Base-by-base conservation (phyloP, 495 filamentous ascomycete species). In the Penicillium salamii region DNA sequence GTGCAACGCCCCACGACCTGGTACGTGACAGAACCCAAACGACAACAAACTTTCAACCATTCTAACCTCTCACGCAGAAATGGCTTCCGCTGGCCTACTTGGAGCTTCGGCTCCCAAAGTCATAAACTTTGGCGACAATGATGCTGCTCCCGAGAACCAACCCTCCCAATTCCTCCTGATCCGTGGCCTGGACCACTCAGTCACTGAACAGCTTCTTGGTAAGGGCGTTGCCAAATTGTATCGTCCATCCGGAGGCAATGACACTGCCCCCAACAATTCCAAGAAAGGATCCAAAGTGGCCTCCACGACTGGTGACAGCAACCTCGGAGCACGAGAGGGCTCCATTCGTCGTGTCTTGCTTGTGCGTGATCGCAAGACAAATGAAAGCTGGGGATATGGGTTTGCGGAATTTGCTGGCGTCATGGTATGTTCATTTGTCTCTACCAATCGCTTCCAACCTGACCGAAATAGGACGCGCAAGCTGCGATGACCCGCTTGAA, bases 331-430 rank as follows among this genome's bases (percentile, higher is more conserved):
- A 6, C 82, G 79, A 31, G 82, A 89, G 21, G 85, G 87, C 13
- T 88, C 87, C 19, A 67, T 96, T 11, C 79, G 84, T 19, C 85
- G 91, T 42, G 81, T 96, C 9, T 75, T 96, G 36, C 71, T 96
- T 8, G 84, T 95, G 50, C 80, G 89, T 39, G 88, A 93, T 57
- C 77, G 86, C 50, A 77, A 75, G 38, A 85, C 74, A 15, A 82
- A 89, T 47, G 86, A 91, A 42, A 91, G 86, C 49, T 91, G 88
- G 84, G 81, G 85, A 39, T 96, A 89, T 57, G 91, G 90, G 0
- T 96, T 96, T 61, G 91, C 87, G 18, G 91, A 96, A 63, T 96
- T 92, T 61, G 82, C 79, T n/a, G 87, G 65, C 24, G 67, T 78
- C 21, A 70, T 77, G 57, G 79, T 80, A 71, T 43, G 63, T 35